Percentiles rank a stretch among this genome's conserved stretches.
Evolutionary conservation across 202 grass and related monocot species (phyloP).

Genomic region (Bolboschoenoplectus hybrid): DNA sequence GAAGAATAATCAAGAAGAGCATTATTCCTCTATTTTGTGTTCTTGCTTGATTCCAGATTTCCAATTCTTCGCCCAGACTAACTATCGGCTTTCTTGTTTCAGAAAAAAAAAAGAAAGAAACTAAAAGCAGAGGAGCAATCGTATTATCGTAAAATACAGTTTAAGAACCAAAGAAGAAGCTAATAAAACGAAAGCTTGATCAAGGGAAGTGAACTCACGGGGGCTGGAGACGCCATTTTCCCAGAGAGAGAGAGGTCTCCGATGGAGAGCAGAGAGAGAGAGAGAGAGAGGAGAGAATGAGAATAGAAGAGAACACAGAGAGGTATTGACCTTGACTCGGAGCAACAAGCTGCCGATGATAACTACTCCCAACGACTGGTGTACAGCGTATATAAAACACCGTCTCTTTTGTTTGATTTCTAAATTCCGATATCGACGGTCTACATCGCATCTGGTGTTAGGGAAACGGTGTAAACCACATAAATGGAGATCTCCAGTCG

Average conservation of each 20-base stretch:
- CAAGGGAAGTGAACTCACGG: not conserved
- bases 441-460: not conserved
- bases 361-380: not conserved
- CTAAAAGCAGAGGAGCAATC: not conserved
- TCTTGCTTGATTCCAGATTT: not conserved
- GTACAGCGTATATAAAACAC: not conserved
- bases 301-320: not conserved
- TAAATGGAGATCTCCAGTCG: not conserved
- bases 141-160: not conserved
- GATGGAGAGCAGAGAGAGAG: not conserved
- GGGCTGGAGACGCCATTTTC: not conserved
- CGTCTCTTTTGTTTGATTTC: not conserved
- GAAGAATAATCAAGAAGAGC: not conserved
- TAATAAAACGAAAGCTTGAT: not conserved
- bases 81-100: not conserved
- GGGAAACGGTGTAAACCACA: not conserved
- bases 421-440: not conserved
- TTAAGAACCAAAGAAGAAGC: not conserved
- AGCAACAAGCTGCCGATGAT: not conserved
- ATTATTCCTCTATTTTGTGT: not conserved
- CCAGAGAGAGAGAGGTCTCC: not conserved
- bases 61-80: not conserved
- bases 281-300: not conserved
- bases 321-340: constrained; percentile 23
- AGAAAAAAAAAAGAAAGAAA: not conserved